These are phyloP conservation scores for Sarocladium oryzae DNA, from an alignment of 2,329 filamentous ascomycete species.

Conservation along the genomic window DNA sequence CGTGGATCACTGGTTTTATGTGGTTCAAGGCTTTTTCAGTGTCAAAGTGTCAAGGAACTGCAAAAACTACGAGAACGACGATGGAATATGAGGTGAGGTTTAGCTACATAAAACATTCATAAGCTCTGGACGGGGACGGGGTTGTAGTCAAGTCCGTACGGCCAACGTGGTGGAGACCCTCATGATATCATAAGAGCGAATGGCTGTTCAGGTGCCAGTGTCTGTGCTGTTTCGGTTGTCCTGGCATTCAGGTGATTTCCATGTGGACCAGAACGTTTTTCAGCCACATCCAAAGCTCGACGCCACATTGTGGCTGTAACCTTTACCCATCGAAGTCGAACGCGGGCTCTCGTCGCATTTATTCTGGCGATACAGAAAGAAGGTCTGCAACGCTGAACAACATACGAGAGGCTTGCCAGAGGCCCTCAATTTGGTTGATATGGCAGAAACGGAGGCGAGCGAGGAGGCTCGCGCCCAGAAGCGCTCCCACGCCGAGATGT, in stretches of 20 bases:
- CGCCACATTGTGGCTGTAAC: not conserved
- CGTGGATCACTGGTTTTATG: too few relatives aligned
- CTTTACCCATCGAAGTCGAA: not conserved
- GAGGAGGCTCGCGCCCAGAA: conserved; percentile 30
- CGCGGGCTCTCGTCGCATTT: conserved; percentile 2
- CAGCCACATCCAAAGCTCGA: not conserved
- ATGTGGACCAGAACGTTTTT: not conserved
- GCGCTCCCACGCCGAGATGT: conserved; percentile 50
- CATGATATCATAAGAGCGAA: conserved; percentile 2
- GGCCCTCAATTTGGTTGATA: conserved; percentile 10
- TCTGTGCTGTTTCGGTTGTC: not conserved
- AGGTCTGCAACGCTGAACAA: not conserved
- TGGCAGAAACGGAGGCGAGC: conserved; percentile 22
- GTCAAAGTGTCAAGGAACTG: too few relatives aligned
- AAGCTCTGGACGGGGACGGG: not conserved
- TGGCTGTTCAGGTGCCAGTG: too few relatives aligned
- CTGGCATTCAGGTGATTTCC: not conserved
- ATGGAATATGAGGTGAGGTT: too few relatives aligned
- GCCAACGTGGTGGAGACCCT: not conserved
- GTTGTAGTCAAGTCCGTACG: not conserved
- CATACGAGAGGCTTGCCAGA: not conserved
- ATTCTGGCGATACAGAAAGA: not conserved
- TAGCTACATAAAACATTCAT: too few relatives aligned
- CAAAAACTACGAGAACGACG: too few relatives aligned
- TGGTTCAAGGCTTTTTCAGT: too few relatives aligned